Evolutionary conservation across 2,329 filamentous ascomycete genomes (phyloP).

Genomic region (Ceratocystis diversiconidia): DNA sequence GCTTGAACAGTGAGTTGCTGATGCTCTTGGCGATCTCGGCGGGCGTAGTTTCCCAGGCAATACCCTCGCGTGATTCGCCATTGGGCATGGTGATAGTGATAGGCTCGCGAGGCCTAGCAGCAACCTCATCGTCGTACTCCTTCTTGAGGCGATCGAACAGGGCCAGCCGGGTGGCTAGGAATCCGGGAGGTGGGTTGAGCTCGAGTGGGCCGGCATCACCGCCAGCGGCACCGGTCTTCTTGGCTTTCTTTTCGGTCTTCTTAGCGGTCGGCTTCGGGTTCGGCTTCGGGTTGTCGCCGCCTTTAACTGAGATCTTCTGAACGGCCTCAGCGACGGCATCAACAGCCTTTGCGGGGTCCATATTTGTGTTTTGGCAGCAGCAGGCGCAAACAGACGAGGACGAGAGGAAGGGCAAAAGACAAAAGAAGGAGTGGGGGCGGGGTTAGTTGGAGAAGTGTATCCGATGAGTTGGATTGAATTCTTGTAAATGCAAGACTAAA

Average conservation of each 20-base stretch:
- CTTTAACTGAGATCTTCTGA: constrained; percentile 45
- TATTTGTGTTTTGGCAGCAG: constrained; percentile 21
- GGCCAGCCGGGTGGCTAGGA: constrained; percentile 68
- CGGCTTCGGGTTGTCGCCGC: constrained; percentile 19
- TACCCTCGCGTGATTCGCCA: constrained; percentile 57
- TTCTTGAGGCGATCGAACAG: constrained; percentile 68
- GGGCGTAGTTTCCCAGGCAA: constrained; percentile 84
- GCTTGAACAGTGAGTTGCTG: constrained; percentile 72
- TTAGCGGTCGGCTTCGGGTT: constrained; percentile 21
- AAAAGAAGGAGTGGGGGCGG: background rate
- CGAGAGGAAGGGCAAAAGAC: background rate
- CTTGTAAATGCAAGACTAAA: background rate
- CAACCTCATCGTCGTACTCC: constrained; percentile 63
- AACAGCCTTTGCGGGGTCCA: constrained; percentile 37
- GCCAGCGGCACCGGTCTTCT: constrained; percentile 27
- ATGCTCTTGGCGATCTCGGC: constrained; percentile 63
- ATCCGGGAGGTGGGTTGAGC: constrained; percentile 49
- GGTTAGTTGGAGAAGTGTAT: background rate
- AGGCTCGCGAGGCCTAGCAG: constrained; percentile 53
- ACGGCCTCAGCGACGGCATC: constrained; percentile 40
- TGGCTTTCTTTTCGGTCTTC: constrained; percentile 37
- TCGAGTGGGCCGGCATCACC: constrained; percentile 32
- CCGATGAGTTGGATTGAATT: background rate
- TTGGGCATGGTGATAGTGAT: constrained; percentile 63
- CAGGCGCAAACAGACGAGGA: background rate